These are phyloP conservation scores for Bipolaris oryzae DNA, from an alignment of 2,329 filamentous ascomycete genomes.

Conservation along the genomic window DNA sequence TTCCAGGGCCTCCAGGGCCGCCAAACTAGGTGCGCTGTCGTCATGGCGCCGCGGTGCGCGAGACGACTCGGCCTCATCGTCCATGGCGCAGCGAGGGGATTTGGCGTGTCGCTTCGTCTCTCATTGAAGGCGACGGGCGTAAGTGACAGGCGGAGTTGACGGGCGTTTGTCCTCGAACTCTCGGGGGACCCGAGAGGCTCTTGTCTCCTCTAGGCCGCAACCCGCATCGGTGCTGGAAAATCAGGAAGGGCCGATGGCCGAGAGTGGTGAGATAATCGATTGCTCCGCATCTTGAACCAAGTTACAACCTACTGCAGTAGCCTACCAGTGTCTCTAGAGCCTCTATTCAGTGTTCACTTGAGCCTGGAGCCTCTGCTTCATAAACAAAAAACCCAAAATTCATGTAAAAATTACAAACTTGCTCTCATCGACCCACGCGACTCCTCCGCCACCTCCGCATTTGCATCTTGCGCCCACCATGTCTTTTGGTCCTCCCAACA, in stretches of 20 bases:
- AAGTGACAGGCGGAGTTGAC: conserved; percentile 6
- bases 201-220: conserved; percentile 10
- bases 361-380: not conserved
- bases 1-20: conserved; percentile 23
- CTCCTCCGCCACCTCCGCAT: conserved; percentile 29
- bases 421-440: conserved; percentile 17
- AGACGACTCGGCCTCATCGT: conserved; percentile 49
- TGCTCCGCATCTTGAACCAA: conserved; percentile 25
- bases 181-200: conserved; percentile 9
- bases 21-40: conserved; percentile 19
- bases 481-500: conserved; percentile 39
- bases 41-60: conserved; percentile 33
- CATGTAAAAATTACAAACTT: conserved; percentile 3
- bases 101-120: conserved; percentile 18
- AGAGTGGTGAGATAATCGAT: conserved; percentile 49
- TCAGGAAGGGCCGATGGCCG: conserved; percentile 33
- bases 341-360: not conserved
- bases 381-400: not conserved
- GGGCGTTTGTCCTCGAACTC: conserved; percentile 9
- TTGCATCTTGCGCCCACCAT: conserved; percentile 20
- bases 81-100: conserved; percentile 42
- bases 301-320: conserved; percentile 1
- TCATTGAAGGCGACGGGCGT: conserved; percentile 35
- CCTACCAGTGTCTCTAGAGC: not conserved
- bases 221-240: conserved; percentile 41